A percentile compares a stretch with the other conserved stretches of the same genome.
Conservation (phyloP, 2,329 filamentous ascomycete species). For the Clonostachys rosea region DNA sequence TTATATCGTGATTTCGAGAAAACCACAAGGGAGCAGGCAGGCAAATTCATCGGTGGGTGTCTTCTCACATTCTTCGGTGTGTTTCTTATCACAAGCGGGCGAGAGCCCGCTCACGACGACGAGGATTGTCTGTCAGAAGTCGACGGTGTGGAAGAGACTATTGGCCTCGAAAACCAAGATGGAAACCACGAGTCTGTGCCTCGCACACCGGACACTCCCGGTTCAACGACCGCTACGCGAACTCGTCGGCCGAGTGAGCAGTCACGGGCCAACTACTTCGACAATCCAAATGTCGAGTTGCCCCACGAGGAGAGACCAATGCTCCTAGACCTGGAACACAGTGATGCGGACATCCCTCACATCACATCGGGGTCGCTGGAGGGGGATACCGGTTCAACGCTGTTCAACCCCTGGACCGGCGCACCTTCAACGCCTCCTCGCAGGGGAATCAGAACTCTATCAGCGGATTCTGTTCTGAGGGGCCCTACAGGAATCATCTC, state of each 20-base stretch:
- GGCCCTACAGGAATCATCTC: slow-evolving; percentile 12
- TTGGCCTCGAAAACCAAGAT: slow-evolving; percentile 51
- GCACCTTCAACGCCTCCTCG: slow-evolving; percentile 26
- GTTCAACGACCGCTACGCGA: slow-evolving; percentile 6
- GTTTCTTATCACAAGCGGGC: slow-evolving; percentile 91
- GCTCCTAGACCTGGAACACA: no score
- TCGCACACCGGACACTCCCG: slow-evolving; percentile 15
- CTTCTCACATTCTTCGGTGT: slow-evolving; percentile 91
- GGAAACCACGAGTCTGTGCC: slow-evolving; percentile 6
- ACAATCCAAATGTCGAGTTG: slow-evolving; percentile 20
- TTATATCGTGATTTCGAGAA: slow-evolving; percentile 94
- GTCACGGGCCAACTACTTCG: slow-evolving; percentile 39
- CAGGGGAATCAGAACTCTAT: slow-evolving; percentile 29
- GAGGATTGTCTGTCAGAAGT: slow-evolving; percentile 45
- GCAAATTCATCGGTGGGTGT: slow-evolving; percentile 88
- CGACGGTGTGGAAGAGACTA: slow-evolving; percentile 60
- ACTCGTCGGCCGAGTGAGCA: slow-evolving; percentile 44
- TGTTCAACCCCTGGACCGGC: slow-evolving; percentile 6
- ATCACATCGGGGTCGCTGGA: slow-evolving; percentile 21
- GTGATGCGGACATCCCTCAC: no score
- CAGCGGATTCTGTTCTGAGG: slow-evolving; percentile 25
- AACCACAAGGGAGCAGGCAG: slow-evolving; percentile 65
- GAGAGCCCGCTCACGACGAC: slow-evolving; percentile 54
- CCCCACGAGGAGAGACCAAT: no score
- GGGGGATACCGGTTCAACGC: slow-evolving; percentile 13